phyloP scores from a whole-genome alignment of 306 rosid genomes.

The Fragaria vesca region DNA sequence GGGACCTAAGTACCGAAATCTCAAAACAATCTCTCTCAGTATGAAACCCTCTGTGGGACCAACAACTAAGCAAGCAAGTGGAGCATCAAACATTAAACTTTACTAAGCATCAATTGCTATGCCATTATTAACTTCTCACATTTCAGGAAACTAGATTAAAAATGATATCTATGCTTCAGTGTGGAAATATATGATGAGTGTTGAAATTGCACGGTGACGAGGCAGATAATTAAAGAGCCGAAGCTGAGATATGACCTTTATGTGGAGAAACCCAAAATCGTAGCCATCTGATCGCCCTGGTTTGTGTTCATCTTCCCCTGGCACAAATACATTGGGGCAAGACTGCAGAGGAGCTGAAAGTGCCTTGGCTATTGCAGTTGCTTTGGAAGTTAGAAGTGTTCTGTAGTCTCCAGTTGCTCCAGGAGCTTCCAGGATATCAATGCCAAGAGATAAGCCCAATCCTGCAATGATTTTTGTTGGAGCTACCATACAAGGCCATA shows the following conservation, averaged over 20 bases:
- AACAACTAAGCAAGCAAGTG: not conserved
- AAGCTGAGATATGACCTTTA: slow-evolving; percentile 55
- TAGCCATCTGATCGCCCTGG: slow-evolving; percentile 90
- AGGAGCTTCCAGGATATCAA: slow-evolving; percentile 93
- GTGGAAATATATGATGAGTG: slow-evolving; percentile 6
- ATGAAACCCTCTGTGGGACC: not conserved
- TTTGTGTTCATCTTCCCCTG: slow-evolving; percentile 79
- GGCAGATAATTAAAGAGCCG: slow-evolving; percentile 14
- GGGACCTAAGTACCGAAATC: not conserved
- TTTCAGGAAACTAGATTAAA: not conserved
- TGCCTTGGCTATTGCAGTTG: slow-evolving; percentile 78
- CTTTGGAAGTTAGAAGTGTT: slow-evolving; percentile 82
- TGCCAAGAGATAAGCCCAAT: slow-evolving; percentile 85
- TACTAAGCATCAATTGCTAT: not conserved
- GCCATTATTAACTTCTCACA: not conserved
- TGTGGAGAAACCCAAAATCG: slow-evolving; percentile 94
- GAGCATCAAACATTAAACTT: not conserved
- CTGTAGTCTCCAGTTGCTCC: slow-evolving; percentile 98
- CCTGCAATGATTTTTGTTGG: slow-evolving; percentile 98
- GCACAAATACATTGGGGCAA: slow-evolving; percentile 75
- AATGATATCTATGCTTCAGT: not conserved
- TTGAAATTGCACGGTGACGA: slow-evolving; percentile 8
- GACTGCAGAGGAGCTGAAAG: slow-evolving; percentile 77
- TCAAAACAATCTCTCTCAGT: not conserved
- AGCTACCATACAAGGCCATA: slow-evolving; percentile 96